Evolutionary conservation across 176 grass and related monocot species (phyloP).

Genomic region (Phoenix dactylifera): DNA sequence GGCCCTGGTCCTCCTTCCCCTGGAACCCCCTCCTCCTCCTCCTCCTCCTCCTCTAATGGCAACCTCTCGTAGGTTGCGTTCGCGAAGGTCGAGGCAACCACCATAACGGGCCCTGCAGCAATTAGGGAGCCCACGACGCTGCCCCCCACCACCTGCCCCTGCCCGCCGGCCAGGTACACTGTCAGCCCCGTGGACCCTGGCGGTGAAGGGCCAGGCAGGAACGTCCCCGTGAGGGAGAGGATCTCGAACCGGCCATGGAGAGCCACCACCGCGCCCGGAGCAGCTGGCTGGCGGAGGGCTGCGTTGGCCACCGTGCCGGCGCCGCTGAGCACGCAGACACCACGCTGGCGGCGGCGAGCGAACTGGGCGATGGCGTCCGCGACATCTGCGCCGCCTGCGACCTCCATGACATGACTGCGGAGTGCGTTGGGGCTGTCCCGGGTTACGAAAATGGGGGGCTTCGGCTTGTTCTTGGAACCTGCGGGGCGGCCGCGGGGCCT

Average conservation of each 20-base stretch:
- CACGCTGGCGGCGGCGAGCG: conserved; percentile 56
- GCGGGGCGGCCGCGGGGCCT: conserved; percentile 58
- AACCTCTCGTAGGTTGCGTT: conserved; percentile 81
- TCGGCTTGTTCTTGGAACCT: conserved; percentile 85
- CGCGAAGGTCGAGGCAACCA: conserved; percentile 74
- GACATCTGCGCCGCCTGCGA: conserved; percentile 60
- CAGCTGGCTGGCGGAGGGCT: conserved; percentile 55
- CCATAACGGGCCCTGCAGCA: conserved; percentile 74
- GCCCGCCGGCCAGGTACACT: conserved; percentile 62
- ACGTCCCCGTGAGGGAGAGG: conserved; percentile 65
- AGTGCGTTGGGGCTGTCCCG: conserved; percentile 77
- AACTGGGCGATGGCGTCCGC: conserved; percentile 80
- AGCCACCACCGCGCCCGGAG: conserved; percentile 45
- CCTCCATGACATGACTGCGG: conserved; percentile 79
- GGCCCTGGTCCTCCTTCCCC: background rate
- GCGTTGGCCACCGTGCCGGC: conserved; percentile 57
- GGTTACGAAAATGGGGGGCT: conserved; percentile 78
- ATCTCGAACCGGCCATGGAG: conserved; percentile 79
- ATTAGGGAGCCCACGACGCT: conserved; percentile 68
- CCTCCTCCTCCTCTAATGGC: conserved; percentile 38
- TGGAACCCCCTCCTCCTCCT: conserved; percentile 32
- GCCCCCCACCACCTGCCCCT: conserved; percentile 83
- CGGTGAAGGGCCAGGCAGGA: conserved; percentile 64
- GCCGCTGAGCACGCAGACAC: conserved; percentile 77
- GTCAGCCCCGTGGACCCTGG: conserved; percentile 68